Percentiles rank a stretch among this genome's conserved stretches.
Conservation (phyloP, 1,284 basidiomycete genomes). For the Paramarasmius palmivorus region DNA sequence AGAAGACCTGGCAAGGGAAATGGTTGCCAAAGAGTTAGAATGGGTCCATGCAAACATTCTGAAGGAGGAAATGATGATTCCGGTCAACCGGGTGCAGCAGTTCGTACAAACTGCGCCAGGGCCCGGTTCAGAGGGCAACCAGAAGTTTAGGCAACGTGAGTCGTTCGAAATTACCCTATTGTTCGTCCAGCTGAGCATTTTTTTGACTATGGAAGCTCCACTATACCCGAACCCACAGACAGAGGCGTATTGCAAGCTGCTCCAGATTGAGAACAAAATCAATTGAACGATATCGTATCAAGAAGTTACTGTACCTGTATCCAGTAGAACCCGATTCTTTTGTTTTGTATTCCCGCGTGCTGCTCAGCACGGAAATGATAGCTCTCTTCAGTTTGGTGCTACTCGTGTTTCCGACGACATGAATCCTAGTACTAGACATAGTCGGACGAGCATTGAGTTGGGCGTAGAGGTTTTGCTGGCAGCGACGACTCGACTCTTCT, state of each 20-base stretch:
- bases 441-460: too few species aligned
- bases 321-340: too few species aligned
- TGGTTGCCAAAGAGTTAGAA: slow-evolving; percentile 62
- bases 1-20: slow-evolving; percentile 51
- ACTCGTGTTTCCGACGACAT: too few species aligned
- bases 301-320: too few species aligned
- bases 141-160: slow-evolving; percentile 51
- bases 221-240: slow-evolving; percentile 94
- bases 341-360: too few species aligned
- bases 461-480: too few species aligned
- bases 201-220: slow-evolving; percentile 45
- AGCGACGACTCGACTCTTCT: too few species aligned
- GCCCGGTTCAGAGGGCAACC: slow-evolving; percentile 40
- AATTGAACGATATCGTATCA: too few species aligned
- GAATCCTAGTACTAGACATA: too few species aligned
- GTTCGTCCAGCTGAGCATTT: slow-evolving; percentile 9
- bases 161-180: slow-evolving; percentile 6
- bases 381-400: too few species aligned
- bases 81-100: slow-evolving; percentile 63
- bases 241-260: slow-evolving; percentile 78
- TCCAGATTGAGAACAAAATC: slow-evolving; percentile 82
- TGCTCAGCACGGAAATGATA: too few species aligned
- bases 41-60: slow-evolving; percentile 60
- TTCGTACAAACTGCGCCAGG: slow-evolving; percentile 80
- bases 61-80: slow-evolving; percentile 28